phyloP scores from a whole-genome alignment of 768 basidiomycete species.

The Gyrodon lividus region DNA sequence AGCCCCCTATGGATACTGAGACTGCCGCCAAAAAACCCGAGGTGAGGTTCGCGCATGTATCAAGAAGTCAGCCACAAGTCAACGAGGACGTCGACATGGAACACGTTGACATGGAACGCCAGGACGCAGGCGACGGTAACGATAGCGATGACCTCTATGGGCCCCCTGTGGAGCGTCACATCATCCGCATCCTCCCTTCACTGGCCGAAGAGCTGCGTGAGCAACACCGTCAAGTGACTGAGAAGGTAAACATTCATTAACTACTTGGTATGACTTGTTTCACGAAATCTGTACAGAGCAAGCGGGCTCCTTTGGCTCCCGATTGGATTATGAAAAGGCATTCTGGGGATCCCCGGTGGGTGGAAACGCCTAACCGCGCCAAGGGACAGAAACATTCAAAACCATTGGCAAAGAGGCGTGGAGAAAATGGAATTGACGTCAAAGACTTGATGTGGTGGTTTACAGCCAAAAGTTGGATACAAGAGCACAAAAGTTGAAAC shows the following conservation, averaged over 20 bases:
- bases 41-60: not conserved
- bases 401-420: slow-evolving; percentile 11
- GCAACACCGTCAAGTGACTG: slow-evolving; percentile 14
- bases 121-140: slow-evolving; percentile 8
- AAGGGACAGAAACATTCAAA: slow-evolving; percentile 17
- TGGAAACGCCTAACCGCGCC: not conserved
- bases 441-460: slow-evolving; percentile 18
- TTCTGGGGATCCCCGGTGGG: slow-evolving; percentile 19
- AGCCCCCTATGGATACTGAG: not conserved
- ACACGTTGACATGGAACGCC: not conserved
- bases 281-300: slow-evolving; percentile 10
- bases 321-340: slow-evolving; percentile 25
- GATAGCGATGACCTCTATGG: slow-evolving; percentile 30
- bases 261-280: not conserved
- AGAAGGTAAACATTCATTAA: slow-evolving; percentile 14
- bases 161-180: slow-evolving; percentile 24
- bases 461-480: slow-evolving; percentile 14
- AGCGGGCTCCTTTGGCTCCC: slow-evolving; percentile 18
- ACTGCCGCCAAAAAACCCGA: not conserved
- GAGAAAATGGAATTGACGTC: slow-evolving; percentile 11
- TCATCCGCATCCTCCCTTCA: slow-evolving; percentile 27
- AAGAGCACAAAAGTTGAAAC: slow-evolving; percentile 6
- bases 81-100: not conserved
- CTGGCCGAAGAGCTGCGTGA: slow-evolving; percentile 26
- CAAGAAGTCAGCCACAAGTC: not conserved